Evolutionary conservation across 768 basidiomycete genomes (phyloP).

Genomic region (Panaeolus cyanescens): DNA sequence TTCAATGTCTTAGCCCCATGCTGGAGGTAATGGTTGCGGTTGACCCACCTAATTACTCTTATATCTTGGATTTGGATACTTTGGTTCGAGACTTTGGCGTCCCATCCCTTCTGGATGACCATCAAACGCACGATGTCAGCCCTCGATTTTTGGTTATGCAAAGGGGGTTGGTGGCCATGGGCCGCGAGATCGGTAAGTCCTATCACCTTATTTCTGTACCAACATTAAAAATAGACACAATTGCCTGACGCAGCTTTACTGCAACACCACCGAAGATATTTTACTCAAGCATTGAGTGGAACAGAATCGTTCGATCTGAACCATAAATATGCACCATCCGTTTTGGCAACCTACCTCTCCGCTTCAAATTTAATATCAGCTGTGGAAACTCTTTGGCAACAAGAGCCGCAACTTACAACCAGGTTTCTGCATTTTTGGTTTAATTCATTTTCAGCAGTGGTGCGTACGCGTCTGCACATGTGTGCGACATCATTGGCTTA

Average conservation of each 20-base stretch:
- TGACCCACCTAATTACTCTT: conserved; percentile 50
- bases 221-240: neutral
- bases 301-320: conserved; percentile 55
- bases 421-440: conserved; percentile 77
- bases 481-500: neutral
- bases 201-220: neutral
- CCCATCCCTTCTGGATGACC: conserved; percentile 51
- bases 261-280: conserved; percentile 68
- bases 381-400: conserved; percentile 54
- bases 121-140: conserved; percentile 33
- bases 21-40: conserved; percentile 58
- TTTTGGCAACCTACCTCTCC: conserved; percentile 66
- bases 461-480: conserved; percentile 36
- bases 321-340: conserved; percentile 68
- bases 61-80: conserved; percentile 54
- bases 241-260: conserved; percentile 49
- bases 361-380: conserved; percentile 59
- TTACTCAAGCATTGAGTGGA: conserved; percentile 63
- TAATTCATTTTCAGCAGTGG: conserved; percentile 72
- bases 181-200: conserved; percentile 61
- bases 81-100: conserved; percentile 56
- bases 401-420: conserved; percentile 60
- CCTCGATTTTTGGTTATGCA: conserved; percentile 66
- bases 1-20: conserved; percentile 62
- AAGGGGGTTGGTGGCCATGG: conserved; percentile 57